phyloP scores from a whole-genome alignment of 2,329 filamentous ascomycete genomes.

The Sarocladium strictum region DNA sequence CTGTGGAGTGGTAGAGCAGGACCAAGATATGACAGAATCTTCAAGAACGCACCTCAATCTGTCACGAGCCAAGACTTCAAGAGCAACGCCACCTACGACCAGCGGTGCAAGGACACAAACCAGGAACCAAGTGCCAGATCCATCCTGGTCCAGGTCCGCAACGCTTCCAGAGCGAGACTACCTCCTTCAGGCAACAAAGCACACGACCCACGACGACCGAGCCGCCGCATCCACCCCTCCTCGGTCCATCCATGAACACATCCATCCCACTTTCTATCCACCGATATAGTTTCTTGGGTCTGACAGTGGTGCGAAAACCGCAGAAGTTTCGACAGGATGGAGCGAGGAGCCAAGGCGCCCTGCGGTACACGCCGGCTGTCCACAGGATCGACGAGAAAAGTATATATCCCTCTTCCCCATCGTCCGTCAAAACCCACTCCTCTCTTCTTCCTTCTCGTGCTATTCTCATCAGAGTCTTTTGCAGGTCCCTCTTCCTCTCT shows the following conservation, averaged over 20 bases:
- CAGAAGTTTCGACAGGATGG: neutral
- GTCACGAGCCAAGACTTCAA: neutral
- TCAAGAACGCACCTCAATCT: neutral
- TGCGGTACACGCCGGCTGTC: neutral
- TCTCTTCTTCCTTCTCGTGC: neutral
- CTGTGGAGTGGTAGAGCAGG: neutral
- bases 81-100: slow-evolving; percentile 1
- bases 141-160: neutral
- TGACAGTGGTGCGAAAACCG: neutral
- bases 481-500: neutral
- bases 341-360: neutral
- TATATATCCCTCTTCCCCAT: slow-evolving; percentile 7
- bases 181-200: neutral
- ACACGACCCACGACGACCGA: slow-evolving; percentile 5
- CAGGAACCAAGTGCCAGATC: neutral
- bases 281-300: neutral
- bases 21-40: neutral
- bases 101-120: neutral
- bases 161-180: neutral
- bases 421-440: neutral
- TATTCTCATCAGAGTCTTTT: neutral
- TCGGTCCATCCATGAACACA: neutral
- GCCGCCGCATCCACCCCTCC: neutral
- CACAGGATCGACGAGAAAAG: neutral
- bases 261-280: neutral